Conservation (phyloP, 2,329 filamentous ascomycete species). For the Thielaviopsis cerberus region DNA sequence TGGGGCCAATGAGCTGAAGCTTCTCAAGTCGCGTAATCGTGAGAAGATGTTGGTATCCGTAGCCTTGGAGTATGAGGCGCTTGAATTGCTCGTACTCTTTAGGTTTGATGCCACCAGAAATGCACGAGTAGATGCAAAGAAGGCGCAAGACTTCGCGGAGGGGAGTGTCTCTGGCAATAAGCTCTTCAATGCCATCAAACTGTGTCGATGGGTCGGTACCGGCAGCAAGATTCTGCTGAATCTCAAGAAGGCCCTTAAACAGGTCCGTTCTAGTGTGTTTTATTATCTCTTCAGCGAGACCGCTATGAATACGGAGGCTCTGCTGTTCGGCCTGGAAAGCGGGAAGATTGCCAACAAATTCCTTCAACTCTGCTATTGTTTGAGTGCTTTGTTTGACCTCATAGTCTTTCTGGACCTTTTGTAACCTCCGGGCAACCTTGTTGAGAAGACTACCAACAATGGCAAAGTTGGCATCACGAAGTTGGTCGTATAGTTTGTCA, state of each 20-base stretch:
- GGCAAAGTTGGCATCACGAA: slow-evolving; percentile 86
- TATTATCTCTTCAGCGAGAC: slow-evolving; percentile 85
- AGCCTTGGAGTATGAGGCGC: slow-evolving; percentile 72
- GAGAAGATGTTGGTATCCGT: slow-evolving; percentile 84
- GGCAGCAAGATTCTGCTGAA: slow-evolving; percentile 87
- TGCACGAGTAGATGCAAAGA: slow-evolving; percentile 77
- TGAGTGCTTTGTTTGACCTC: slow-evolving; percentile 78
- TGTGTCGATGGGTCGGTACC: slow-evolving; percentile 77
- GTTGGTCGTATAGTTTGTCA: slow-evolving; percentile 71
- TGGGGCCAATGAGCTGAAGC: slow-evolving; percentile 64
- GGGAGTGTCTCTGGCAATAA: slow-evolving; percentile 75
- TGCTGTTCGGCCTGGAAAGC: slow-evolving; percentile 86
- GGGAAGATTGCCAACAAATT: slow-evolving; percentile 87
- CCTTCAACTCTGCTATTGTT: slow-evolving; percentile 75
- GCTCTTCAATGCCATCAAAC: slow-evolving; percentile 77
- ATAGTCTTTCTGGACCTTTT: slow-evolving; percentile 67
- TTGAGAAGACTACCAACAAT: slow-evolving; percentile 80
- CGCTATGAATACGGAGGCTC: slow-evolving; percentile 79
- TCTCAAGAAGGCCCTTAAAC: slow-evolving; percentile 74
- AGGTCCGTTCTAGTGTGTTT: slow-evolving; percentile 77
- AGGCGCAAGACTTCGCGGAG: slow-evolving; percentile 67
- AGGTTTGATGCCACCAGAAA: slow-evolving; percentile 71
- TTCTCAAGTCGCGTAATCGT: slow-evolving; percentile 80
- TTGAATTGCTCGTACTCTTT: slow-evolving; percentile 84
- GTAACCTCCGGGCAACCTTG: slow-evolving; percentile 71